phyloP scores from a whole-genome alignment of 345 rosid species.

The Lumnitzera racemosa region DNA sequence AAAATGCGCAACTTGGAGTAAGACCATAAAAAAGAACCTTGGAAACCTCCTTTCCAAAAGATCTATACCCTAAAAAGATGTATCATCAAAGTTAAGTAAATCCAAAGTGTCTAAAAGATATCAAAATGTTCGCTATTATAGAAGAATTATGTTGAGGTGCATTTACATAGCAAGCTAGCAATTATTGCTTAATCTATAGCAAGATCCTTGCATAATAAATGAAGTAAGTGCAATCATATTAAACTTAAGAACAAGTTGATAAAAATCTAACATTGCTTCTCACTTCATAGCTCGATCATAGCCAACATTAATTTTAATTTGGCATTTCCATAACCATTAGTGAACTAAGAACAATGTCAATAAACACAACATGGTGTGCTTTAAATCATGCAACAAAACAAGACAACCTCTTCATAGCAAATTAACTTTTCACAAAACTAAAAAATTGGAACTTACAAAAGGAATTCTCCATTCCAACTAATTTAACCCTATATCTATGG shows the following conservation, averaged over 20 bases:
- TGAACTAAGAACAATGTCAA: no score
- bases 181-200: no score
- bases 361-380: no score
- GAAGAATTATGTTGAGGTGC: no score
- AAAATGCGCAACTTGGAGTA: conserved; percentile 59
- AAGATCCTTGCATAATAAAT: no score
- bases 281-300: no score
- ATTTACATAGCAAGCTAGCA: no score
- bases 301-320: no score
- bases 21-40: conserved; percentile 96
- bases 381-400: conserved; percentile 3
- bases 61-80: conserved; percentile 47
- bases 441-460: conserved; percentile 32
- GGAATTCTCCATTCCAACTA: conserved; percentile 57
- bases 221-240: background rate
- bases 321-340: no score
- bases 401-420: background rate
- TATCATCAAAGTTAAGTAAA: background rate
- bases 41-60: conserved; percentile 72
- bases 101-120: background rate
- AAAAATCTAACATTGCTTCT: no score
- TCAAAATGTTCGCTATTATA: no score
- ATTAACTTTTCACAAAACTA: background rate
- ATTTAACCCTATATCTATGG: conserved; percentile 53
- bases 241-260: background rate